Evolutionary conservation across 108 stramenopile genomes (phyloP).

Genomic region (Epithemia pelagica): DNA sequence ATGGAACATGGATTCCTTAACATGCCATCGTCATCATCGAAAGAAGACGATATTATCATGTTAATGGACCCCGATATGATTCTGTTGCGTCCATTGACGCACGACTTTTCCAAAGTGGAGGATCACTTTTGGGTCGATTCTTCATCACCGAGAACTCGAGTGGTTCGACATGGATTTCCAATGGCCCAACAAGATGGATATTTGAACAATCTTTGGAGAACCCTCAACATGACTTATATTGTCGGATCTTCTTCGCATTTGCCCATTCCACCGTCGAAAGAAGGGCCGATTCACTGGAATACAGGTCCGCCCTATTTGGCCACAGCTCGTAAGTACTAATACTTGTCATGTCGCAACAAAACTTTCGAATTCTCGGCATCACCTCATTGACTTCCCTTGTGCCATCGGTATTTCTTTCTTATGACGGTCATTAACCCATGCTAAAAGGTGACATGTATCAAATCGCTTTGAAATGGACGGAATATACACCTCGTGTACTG

Average conservation of each 20-base stretch:
- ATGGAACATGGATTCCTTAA: slow-evolving; percentile 37
- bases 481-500: slow-evolving; percentile 65
- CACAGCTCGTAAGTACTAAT: slow-evolving; percentile 24
- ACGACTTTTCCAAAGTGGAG: slow-evolving; percentile 40
- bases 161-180: slow-evolving; percentile 17
- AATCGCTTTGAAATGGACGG: slow-evolving; percentile 63
- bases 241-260: neutral
- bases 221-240: slow-evolving; percentile 7
- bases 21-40: neutral
- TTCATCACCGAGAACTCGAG: neutral
- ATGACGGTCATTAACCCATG: neutral
- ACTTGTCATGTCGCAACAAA: neutral
- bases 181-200: slow-evolving; percentile 27
- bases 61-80: slow-evolving; percentile 96
- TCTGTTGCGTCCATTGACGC: slow-evolving; percentile 71
- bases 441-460: slow-evolving; percentile 45
- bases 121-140: slow-evolving; percentile 12
- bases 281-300: slow-evolving; percentile 45
- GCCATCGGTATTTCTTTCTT: neutral
- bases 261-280: slow-evolving; percentile 11
- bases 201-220: slow-evolving; percentile 16
- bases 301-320: slow-evolving; percentile 83
- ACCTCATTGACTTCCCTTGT: neutral
- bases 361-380: neutral
- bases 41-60: slow-evolving; percentile 69